Percentiles rank a stretch among this genome's conserved stretches.
These are phyloP conservation scores for Apiospora koreana DNA, from an alignment of 2,329 filamentous ascomycete genomes.

Conservation along the genomic window DNA sequence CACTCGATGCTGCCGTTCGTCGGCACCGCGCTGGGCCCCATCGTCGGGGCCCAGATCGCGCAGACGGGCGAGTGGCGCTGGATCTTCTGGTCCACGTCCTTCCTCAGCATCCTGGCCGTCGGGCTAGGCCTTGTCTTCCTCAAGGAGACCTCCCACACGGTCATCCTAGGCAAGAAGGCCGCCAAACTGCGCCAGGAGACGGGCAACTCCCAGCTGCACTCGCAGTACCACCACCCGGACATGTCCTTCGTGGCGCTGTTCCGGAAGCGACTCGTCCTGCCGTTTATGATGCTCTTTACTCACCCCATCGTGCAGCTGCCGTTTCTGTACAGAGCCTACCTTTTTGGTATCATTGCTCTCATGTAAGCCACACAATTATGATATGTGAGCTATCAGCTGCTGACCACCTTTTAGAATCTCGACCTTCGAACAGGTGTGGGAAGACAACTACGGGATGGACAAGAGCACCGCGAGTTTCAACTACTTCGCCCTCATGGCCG, in stretches of 20 bases:
- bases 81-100: conserved; percentile 45
- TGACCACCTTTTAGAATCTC: background rate
- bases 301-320: conserved; percentile 48
- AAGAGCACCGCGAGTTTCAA: conserved; percentile 42
- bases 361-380: conserved; percentile 34
- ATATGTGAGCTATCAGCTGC: background rate
- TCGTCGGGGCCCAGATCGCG: conserved; percentile 41
- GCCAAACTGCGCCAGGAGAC: conserved; percentile 31
- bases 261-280: conserved; percentile 41
- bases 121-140: conserved; percentile 38
- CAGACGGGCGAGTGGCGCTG: conserved; percentile 45
- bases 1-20: conserved; percentile 40
- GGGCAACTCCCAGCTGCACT: conserved; percentile 27
- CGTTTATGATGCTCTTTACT: conserved; percentile 43
- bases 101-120: conserved; percentile 36
- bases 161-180: conserved; percentile 35
- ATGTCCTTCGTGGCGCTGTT: conserved; percentile 29
- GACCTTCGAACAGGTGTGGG: conserved; percentile 34
- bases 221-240: conserved; percentile 33
- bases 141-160: conserved; percentile 45
- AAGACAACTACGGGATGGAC: conserved; percentile 40
- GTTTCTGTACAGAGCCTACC: conserved; percentile 43
- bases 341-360: conserved; percentile 50
- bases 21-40: conserved; percentile 34
- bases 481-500: conserved; percentile 47